These are phyloP conservation scores for Echites panduratus DNA, from an alignment of 257 asterid genomes.

Conservation along the genomic window DNA sequence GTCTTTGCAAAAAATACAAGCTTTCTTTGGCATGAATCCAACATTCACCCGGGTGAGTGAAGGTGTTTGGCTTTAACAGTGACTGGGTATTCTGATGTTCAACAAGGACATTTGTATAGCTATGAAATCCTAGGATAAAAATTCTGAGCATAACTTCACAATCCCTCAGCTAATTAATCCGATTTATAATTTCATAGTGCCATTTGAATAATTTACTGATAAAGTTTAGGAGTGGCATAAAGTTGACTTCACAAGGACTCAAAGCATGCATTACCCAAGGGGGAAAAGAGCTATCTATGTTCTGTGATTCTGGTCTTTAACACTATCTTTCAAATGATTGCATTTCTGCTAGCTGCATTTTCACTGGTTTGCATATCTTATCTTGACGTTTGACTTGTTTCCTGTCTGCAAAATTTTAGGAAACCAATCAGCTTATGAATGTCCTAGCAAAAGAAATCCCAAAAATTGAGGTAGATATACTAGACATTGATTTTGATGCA, in stretches of 20 bases:
- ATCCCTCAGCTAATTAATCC: background rate
- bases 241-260: background rate
- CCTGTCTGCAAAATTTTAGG: conserved; percentile 35
- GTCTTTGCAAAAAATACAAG: too few relatives aligned
- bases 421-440: conserved; percentile 48
- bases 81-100: too few relatives aligned
- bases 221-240: background rate
- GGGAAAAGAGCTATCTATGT: background rate
- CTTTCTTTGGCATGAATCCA: background rate
- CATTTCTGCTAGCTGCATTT: background rate
- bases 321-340: background rate
- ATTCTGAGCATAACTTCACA: background rate
- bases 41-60: too few relatives aligned
- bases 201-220: background rate
- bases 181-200: background rate
- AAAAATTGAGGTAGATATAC: conserved; percentile 54
- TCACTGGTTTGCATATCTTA: too few relatives aligned
- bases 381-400: conserved; percentile 17
- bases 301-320: background rate
- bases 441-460: conserved; percentile 53
- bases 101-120: background rate
- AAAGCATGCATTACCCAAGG: background rate
- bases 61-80: too few relatives aligned
- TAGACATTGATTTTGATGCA: background rate
- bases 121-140: background rate